Conservation (phyloP, 2,329 filamentous ascomycete genomes). For the Lasiodiplodia hormozganensis region DNA sequence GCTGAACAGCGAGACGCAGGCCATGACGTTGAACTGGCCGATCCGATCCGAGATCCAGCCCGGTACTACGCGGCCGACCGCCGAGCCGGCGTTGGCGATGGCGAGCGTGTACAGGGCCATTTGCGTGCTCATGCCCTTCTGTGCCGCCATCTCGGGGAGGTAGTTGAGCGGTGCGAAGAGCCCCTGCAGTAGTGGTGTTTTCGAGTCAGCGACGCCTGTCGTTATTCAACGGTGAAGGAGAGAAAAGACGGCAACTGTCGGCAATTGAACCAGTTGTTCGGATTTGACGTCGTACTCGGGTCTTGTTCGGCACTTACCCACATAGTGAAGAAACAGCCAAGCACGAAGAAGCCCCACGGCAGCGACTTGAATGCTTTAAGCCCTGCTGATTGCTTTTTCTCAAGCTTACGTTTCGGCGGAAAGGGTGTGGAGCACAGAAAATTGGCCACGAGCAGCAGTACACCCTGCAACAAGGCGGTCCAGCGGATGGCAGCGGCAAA, state of each 20-base stretch:
- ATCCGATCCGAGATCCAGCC: constrained; percentile 53
- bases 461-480: constrained; percentile 30
- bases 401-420: constrained; percentile 18
- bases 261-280: background rate
- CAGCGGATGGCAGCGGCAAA: constrained; percentile 61
- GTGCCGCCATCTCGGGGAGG: constrained; percentile 62
- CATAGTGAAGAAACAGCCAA: constrained; percentile 30
- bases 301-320: constrained; percentile 24
- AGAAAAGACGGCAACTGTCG: background rate
- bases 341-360: constrained; percentile 27
- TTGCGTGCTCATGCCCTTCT: constrained; percentile 57
- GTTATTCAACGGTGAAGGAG: background rate
- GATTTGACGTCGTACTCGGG: no score
- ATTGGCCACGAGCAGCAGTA: constrained; percentile 26
- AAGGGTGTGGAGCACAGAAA: constrained; percentile 24
- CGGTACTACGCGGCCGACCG: constrained; percentile 50
- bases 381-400: background rate
- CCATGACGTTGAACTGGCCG: constrained; percentile 47
- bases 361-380: constrained; percentile 22
- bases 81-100: constrained; percentile 50
- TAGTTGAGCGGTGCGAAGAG: constrained; percentile 59
- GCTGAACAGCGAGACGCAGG: constrained; percentile 55
- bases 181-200: constrained; percentile 48
- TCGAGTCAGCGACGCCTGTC: constrained; percentile 43
- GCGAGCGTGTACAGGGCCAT: constrained; percentile 56